phyloP scores from a whole-genome alignment of 768 basidiomycete species.

The Chalciporus chontae region DNA sequence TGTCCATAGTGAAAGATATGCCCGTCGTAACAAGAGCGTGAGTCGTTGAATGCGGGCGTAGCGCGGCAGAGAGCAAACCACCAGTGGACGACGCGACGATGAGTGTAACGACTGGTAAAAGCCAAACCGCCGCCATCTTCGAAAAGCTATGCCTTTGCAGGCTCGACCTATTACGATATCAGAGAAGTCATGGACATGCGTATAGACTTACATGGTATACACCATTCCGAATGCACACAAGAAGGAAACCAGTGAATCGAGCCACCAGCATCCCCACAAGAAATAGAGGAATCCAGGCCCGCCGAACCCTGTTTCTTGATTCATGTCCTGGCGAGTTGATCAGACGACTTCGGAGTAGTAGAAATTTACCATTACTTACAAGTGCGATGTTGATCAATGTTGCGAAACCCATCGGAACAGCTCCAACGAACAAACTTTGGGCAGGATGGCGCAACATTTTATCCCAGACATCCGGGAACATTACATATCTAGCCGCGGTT shows the following conservation, averaged over 20 bases:
- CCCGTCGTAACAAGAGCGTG: conserved; percentile 42
- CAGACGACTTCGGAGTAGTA: neutral
- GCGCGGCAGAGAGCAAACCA: conserved; percentile 39
- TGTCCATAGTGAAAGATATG: conserved; percentile 41
- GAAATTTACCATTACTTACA: conserved; percentile 21
- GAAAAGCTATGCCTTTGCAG: conserved; percentile 39
- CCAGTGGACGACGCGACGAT: conserved; percentile 53
- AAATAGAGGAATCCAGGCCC: conserved; percentile 36
- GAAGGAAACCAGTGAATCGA: conserved; percentile 40
- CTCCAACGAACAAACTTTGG: conserved; percentile 44
- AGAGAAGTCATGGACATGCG: neutral
- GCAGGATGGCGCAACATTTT: conserved; percentile 44
- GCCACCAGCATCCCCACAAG: conserved; percentile 52
- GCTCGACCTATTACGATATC: conserved; percentile 37
- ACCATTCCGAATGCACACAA: conserved; percentile 47
- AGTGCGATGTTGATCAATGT: conserved; percentile 42
- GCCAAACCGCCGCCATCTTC: conserved; percentile 44
- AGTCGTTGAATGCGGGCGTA: conserved; percentile 34
- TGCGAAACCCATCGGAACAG: conserved; percentile 42
- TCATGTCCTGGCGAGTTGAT: conserved; percentile 21
- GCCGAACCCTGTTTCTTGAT: conserved; percentile 37
- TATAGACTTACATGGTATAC: conserved; percentile 39
- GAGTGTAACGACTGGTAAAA: conserved; percentile 50
- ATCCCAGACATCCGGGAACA: conserved; percentile 42
- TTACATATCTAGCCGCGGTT: conserved; percentile 38